Evolutionary conservation across 2,329 filamentous ascomycete species (phyloP).

Genomic region (Aspergillus ustus): DNA sequence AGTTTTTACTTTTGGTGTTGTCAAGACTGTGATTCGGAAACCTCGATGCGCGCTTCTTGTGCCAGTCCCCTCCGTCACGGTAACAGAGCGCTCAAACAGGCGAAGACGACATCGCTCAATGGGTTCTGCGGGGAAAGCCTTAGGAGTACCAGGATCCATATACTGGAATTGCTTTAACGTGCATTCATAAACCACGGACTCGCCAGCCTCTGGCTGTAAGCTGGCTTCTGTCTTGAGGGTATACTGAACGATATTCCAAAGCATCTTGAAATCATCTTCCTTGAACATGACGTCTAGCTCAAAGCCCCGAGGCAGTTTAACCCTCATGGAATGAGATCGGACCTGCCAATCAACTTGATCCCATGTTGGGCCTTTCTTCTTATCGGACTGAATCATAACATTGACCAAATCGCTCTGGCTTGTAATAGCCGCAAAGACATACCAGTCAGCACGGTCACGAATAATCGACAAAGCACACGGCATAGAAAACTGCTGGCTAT

Average conservation of each 20-base stretch:
- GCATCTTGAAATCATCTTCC: conserved; percentile 75
- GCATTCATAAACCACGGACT: conserved; percentile 70
- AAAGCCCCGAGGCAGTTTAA: conserved; percentile 77
- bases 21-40: conserved; percentile 77
- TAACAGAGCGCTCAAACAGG: conserved; percentile 73
- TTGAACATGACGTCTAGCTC: conserved; percentile 71
- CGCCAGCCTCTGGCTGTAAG: conserved; percentile 70
- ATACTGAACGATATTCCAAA: conserved; percentile 87
- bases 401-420: conserved; percentile 81
- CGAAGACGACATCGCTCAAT: conserved; percentile 72
- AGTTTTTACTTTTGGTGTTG: conserved; percentile 75
- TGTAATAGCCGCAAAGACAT: conserved; percentile 73
- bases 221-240: conserved; percentile 75
- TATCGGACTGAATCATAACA: conserved; percentile 71
- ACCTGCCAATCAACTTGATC: conserved; percentile 80
- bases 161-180: conserved; percentile 78
- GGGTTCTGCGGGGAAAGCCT: conserved; percentile 75
- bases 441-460: conserved; percentile 70
- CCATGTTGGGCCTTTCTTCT: conserved; percentile 74
- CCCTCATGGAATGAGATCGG: conserved; percentile 66
- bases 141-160: conserved; percentile 73
- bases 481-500: conserved; percentile 70
- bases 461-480: conserved; percentile 77
- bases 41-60: conserved; percentile 75
- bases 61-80: conserved; percentile 73